Conservation (phyloP, 2,329 filamentous ascomycete species). For the Claviceps sp. region DNA sequence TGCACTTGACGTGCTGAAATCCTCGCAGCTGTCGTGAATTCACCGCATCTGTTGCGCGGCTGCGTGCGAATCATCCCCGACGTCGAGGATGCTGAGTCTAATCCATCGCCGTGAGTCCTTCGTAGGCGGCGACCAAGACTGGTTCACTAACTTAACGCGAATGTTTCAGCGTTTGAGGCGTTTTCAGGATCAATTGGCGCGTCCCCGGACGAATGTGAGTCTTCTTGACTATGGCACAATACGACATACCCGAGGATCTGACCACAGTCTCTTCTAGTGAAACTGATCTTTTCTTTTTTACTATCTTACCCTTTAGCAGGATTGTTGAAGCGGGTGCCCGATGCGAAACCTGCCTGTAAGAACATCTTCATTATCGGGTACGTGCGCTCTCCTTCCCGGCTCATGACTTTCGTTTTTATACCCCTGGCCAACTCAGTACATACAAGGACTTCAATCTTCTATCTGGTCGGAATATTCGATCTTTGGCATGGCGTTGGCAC, state of each 20-base stretch:
- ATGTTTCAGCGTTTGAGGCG: constrained; percentile 19
- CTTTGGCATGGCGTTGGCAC: constrained; percentile 77
- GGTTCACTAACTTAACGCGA: not conserved
- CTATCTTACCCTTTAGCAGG: constrained; percentile 85
- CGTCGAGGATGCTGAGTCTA: constrained; percentile 9
- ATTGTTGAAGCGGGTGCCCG: constrained; percentile 79
- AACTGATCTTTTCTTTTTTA: constrained; percentile 81
- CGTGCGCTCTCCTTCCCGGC: not conserved
- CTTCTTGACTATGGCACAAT: not conserved
- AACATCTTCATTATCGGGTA: constrained; percentile 78
- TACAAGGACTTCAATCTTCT: constrained; percentile 66
- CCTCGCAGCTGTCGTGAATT: not conserved
- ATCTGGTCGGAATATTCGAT: constrained; percentile 84
- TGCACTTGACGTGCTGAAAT: not conserved
- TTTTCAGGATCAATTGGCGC: constrained; percentile 19
- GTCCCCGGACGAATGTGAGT: constrained; percentile 26
- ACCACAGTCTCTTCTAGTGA: constrained; percentile 46
- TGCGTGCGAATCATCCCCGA: not conserved
- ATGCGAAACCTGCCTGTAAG: constrained; percentile 69
- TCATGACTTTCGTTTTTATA: not conserved
- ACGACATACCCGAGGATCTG: not conserved
- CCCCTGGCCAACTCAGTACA: not conserved
- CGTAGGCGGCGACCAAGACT: not conserved
- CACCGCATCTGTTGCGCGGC: not conserved
- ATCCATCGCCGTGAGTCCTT: constrained; percentile 13